These are phyloP conservation scores for Larix kaempferi DNA, from an alignment of 75 land plant species.

Conservation along the genomic window DNA sequence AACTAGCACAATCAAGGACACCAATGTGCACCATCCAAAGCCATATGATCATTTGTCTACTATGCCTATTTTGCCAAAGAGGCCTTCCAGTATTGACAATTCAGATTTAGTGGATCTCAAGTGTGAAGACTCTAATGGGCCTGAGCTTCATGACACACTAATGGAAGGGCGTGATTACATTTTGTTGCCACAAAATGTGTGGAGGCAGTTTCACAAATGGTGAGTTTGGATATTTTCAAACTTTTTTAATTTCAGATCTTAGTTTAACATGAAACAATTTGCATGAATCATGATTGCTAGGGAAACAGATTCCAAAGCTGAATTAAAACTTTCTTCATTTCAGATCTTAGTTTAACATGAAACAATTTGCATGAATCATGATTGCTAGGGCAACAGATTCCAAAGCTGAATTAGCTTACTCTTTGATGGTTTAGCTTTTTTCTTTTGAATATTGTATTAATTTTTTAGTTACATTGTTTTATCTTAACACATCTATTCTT, in stretches of 20 bases:
- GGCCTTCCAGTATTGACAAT: slow-evolving; percentile 78
- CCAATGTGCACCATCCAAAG: slow-evolving; percentile 13
- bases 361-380: not conserved
- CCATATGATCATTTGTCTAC: slow-evolving; percentile 28
- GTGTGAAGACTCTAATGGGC: slow-evolving; percentile 35
- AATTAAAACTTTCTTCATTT: not conserved
- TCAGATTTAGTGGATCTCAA: slow-evolving; percentile 54
- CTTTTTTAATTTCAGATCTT: not conserved
- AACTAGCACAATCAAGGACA: slow-evolving; percentile 28
- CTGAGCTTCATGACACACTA: slow-evolving; percentile 62
- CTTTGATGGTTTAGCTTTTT: not conserved
- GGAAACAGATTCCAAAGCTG: not conserved
- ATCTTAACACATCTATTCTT: too few species aligned
- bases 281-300: not conserved
- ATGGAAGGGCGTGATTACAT: slow-evolving; percentile 84
- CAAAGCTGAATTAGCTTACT: not conserved
- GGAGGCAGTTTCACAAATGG: slow-evolving; percentile 53
- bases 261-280: not conserved
- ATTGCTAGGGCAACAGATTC: not conserved
- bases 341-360: not conserved
- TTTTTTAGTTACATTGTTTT: too few species aligned
- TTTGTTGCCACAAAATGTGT: slow-evolving; percentile 76
- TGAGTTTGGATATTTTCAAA: slow-evolving; percentile 1
- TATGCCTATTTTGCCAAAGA: slow-evolving; percentile 27
- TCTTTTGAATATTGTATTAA: too few species aligned